Conservation (phyloP, 2,329 filamentous ascomycete genomes). For the Arthrinium phaeospermum region DNA sequence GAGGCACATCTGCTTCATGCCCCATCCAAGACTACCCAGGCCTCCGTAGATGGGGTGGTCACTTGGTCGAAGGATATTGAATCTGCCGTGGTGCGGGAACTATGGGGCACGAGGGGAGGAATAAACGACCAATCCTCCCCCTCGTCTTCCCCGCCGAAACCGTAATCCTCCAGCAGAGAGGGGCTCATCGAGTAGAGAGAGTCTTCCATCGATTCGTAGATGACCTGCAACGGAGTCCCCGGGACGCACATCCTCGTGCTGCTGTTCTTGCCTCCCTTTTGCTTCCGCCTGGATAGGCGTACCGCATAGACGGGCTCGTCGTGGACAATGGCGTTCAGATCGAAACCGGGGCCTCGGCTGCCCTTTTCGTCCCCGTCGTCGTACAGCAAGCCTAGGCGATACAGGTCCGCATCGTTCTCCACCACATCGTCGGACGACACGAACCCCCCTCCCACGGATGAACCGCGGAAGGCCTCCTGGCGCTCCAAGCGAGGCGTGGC, state of each 20-base stretch:
- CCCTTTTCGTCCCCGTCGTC: slow-evolving; percentile 25
- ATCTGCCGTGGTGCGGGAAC: background rate
- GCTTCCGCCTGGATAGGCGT: slow-evolving; percentile 30
- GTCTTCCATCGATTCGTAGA: slow-evolving; percentile 4
- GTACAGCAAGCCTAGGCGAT: slow-evolving; percentile 34
- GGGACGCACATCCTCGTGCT: background rate
- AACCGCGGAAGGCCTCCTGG: slow-evolving; percentile 33
- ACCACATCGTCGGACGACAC: slow-evolving; percentile 27
- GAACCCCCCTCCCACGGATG: slow-evolving; percentile 23
- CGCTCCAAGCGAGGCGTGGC: slow-evolving; percentile 32
- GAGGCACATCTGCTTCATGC: background rate
- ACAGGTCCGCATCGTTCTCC: slow-evolving; percentile 32
- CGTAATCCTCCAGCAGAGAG: background rate
- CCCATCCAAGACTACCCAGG: slow-evolving; percentile 1
- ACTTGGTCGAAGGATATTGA: background rate
- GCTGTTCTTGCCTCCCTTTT: background rate
- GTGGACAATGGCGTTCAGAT: slow-evolving; percentile 31
- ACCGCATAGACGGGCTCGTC: slow-evolving; percentile 32
- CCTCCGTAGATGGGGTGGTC: background rate
- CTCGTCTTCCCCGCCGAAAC: background rate
- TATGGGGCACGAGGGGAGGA: background rate
- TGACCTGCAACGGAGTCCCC: background rate
- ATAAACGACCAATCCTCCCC: slow-evolving; percentile 1
- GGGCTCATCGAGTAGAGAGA: background rate
- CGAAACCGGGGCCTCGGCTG: slow-evolving; percentile 27